Evolutionary conservation across 1,139 yeast genomes (phyloP), one percentile per base, ranked within the genome.

Genomic region (Zygosaccharomyces pseudobailii): DNA sequence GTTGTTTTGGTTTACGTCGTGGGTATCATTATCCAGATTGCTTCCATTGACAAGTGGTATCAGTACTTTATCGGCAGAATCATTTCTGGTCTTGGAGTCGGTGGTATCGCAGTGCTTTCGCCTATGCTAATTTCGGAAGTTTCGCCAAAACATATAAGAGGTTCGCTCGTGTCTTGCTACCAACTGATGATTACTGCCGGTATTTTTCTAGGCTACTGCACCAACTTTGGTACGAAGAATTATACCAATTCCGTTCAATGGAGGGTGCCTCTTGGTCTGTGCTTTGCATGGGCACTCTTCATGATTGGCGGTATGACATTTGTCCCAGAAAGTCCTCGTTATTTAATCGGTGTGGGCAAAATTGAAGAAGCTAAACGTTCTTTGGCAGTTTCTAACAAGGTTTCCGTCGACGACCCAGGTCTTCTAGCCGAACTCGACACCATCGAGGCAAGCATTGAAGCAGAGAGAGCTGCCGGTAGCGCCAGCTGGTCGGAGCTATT

Each of bases 281-380:
- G 72, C 53, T 72, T 75, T 58, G 66, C 67, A 43, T 74, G 75
- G 74, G 74, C 75, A 25, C 42, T 65, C 38, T 54, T 72, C 39
- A 65, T 73, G 61, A 55, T 71, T 41, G 53, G 63, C 42, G 92
- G 87, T 66, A 79, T 84, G 80, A 56, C 74, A 45, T 71, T 81
- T 58, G 77, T 84, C 69, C 94, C 94, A 49, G 95, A 86, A 67
- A 80, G 90, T 41, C 89, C 94, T 58, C 78, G 94, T 71, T 86
- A 70, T 70, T 75, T 76, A 66, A 75, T 83, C 54, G 76, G 79
- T 52, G 70, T 66, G 44, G 79, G 73, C 52, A 70, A 71, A 50
- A 67, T 78, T 47, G 85, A 74, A 24, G 77, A 76, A 46, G 94
- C 92, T 36, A 75, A 74, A 66, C 63, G 68, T 51, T 72, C 88